Percentiles rank a stretch among this genome's conserved stretches.
Conservation (phyloP, 2,329 filamentous ascomycete genomes). For the Arthroderma uncinatum region DNA sequence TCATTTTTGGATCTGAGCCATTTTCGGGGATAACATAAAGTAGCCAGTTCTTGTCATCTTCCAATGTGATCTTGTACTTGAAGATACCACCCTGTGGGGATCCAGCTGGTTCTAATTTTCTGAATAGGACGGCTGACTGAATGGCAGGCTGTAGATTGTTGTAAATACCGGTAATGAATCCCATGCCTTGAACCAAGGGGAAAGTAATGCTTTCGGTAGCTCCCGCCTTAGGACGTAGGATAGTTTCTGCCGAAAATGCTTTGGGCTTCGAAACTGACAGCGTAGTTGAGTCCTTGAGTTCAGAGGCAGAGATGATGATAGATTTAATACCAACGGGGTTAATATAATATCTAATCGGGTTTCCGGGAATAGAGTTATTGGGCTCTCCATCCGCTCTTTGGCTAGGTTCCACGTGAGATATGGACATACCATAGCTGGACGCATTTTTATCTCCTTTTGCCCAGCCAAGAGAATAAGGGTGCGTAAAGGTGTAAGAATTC, state of each 20-base stretch:
- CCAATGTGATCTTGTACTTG: constrained; percentile 65
- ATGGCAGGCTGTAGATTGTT: constrained; percentile 58
- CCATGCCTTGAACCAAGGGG: constrained; percentile 81
- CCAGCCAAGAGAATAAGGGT: constrained; percentile 64
- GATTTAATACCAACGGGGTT: constrained; percentile 76
- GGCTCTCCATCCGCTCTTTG: constrained; percentile 56
- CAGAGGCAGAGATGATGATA: constrained; percentile 64
- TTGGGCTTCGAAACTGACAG: constrained; percentile 44
- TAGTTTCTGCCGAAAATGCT: constrained; percentile 54
- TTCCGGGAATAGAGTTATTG: constrained; percentile 40
- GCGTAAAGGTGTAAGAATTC: constrained; percentile 56
- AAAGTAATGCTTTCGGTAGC: constrained; percentile 57
- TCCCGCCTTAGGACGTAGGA: constrained; percentile 47
- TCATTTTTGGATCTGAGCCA: constrained; percentile 54
- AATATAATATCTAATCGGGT: constrained; percentile 59
- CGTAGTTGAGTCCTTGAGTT: constrained; percentile 52
- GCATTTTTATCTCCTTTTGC: constrained; percentile 51
- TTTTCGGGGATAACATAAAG: constrained; percentile 58
- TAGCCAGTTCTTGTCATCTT: constrained; percentile 66
- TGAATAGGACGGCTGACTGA: constrained; percentile 64
- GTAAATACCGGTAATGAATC: constrained; percentile 71
- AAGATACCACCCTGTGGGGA: constrained; percentile 51
- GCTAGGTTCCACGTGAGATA: constrained; percentile 59
- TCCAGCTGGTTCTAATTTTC: constrained; percentile 46
- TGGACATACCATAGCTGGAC: constrained; percentile 62